Evolutionary conservation across 805 yeast species (phyloP), one percentile per base, ranked within the genome.

Genomic region (Metschnikowia koreensis): DNA sequence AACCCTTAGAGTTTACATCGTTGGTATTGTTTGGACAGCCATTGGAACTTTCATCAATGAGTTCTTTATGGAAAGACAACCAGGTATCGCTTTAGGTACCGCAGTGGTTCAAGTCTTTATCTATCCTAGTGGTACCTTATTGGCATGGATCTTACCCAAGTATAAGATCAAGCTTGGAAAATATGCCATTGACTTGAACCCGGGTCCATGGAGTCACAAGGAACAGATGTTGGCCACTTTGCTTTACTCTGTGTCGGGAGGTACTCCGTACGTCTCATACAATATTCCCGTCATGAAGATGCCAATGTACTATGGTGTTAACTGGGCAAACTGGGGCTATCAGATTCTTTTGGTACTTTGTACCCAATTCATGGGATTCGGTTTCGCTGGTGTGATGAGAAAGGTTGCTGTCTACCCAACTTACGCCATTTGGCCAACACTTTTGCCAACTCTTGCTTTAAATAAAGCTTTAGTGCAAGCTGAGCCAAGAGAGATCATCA

Each of bases 211-310:
- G 85, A 69, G 74, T 29, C 71, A 65, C 55, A 84, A 84, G 61
- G 89, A 84, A 60, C 89, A 84, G 64, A 81, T 83, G 83, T 73
- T 85, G 52, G 72, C 85, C 1, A 80, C 89, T 7, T 60, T 75
- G 29, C 69, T 70, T 60, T 70, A 62, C 59, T 64, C 71, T 39
- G 71, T 73, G 27, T 69, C 73, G 40, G 60, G 61, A 36, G 58
- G 68, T 37, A 58, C 60, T 48, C 57, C 63, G 43, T 69, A 53
- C 41, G 79, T 63, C 2, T 63, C 66, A 31, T 58, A 70, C 49
- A 62, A 67, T 49, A 60, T 75, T 27, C 56, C 54, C 11, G 63
- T 62, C n/a, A 39, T 50, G 39, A 59, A 56, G 40, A 40, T 67
- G 54, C 57, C 69, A 44, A 60, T 66, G 49, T 67, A 62, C 55